Conservation (phyloP, 169 alveolate genomes). For the Eimeria praecox region DNA sequence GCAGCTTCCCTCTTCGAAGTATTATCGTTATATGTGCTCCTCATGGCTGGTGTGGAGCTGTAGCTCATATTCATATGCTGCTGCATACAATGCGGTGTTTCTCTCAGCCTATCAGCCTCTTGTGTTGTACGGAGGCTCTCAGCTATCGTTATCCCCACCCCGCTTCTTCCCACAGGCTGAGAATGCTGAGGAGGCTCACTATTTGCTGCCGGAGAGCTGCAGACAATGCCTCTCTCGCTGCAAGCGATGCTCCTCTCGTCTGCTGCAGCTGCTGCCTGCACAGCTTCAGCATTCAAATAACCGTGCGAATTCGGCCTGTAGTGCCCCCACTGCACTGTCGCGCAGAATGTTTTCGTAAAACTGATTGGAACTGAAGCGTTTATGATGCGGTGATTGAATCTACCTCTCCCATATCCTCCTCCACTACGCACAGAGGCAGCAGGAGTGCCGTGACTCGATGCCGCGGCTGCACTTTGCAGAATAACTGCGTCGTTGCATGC, state of each 20-base stretch:
- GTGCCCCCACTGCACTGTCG: background rate
- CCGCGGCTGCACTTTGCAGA: background rate
- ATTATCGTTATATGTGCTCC: background rate
- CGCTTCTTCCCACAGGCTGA: background rate
- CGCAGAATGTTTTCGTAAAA: background rate
- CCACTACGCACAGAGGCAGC: conserved; percentile 39
- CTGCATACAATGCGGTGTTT: too few relatives aligned
- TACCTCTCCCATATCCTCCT: background rate
- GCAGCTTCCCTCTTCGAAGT: background rate
- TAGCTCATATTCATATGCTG: too few relatives aligned
- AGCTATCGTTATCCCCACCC: too few relatives aligned
- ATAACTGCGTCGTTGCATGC: background rate
- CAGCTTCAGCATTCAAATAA: conserved; percentile 62
- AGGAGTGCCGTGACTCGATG: background rate
- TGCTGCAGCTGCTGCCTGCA: conserved; percentile 46
- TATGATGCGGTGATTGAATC: background rate
- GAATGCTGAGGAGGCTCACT: background rate
- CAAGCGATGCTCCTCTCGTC: too few relatives aligned
- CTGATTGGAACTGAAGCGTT: conserved; percentile 49
- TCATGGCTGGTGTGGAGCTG: background rate
- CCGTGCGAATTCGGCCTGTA: conserved; percentile 28
- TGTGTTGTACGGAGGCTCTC: background rate
- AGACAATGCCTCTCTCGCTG: background rate
- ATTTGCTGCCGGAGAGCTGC: background rate
- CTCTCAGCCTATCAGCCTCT: background rate